Base-by-base conservation (phyloP, 768 basidiomycete genomes). In the Cystobasidium tubakii region DNA sequence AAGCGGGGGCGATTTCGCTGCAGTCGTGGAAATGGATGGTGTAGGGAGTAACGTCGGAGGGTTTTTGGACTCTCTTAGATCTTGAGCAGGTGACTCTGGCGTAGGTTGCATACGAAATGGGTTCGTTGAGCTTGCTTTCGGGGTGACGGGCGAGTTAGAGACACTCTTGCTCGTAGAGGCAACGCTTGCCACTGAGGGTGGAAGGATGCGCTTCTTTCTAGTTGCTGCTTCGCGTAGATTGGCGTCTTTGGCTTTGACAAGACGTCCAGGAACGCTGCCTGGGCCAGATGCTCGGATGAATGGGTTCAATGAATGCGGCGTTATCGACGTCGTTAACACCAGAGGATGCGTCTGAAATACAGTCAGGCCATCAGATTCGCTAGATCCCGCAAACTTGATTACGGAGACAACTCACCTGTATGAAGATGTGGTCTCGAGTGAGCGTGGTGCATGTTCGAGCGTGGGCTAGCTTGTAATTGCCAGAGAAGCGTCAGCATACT, bases 361-460 rank as follows among this genome's bases (percentile, higher is more conserved):
- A 19, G 3, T 29, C 42, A 43, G 17, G 66, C 19, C 46, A 31
- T 44, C 10, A 23, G 66, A n/a, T 29, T 13, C 3, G 57, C 23
- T 1, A 34, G 39, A 33, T 10, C 4, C 55, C 13, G 55, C 34
- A 60, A 12, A 39, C n/a, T 15, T 12, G 69, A 57, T 31, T n/a
- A 21, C n/a, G n/a, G n/a, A n/a, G n/a, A n/a, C n/a, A n/a, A n/a
- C n/a, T n/a, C n/a, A 71, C 69, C 31, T 71, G 69, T 4, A 71
- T 71, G 54, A 71, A 71, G 29, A 71, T 71, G 36, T 71, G 69
- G 54, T 71, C 69, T 60, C 69, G 3, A 36, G 36, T 42, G 10
- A 71, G 55, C 2, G 69, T 71, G 17, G 55, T 10, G 34, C 69
- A 71, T 12, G 54, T 71, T 29, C 69, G n/a, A 15, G 69, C 69